Conservation (phyloP, 2,329 filamentous ascomycete species). For the Aspergillus bombycis region DNA sequence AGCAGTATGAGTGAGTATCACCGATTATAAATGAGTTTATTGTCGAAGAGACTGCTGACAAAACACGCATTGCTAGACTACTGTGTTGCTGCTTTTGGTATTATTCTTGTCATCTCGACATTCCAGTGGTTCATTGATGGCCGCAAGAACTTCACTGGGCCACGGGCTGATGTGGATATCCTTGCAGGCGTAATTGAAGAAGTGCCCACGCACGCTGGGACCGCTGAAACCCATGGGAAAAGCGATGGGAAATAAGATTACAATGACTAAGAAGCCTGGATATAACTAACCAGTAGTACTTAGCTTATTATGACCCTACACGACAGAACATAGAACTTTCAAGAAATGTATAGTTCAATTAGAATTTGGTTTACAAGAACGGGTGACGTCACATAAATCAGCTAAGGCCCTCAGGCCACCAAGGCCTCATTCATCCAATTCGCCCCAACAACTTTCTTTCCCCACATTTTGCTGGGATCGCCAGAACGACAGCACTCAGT, state of each 20-base stretch:
- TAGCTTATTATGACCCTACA: not conserved
- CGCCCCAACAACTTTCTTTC: slow-evolving; percentile 14
- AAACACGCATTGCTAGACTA: slow-evolving; percentile 34
- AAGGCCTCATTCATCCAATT: slow-evolving; percentile 3
- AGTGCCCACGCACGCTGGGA: not conserved
- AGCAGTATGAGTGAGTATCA: slow-evolving; percentile 67
- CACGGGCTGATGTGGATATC: slow-evolving; percentile 48
- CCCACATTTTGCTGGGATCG: slow-evolving; percentile 7
- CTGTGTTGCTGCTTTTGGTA: slow-evolving; percentile 58
- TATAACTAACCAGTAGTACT: not conserved
- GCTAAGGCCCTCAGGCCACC: slow-evolving; percentile 8
- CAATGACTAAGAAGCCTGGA: not conserved
- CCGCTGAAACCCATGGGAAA: slow-evolving; percentile 1
- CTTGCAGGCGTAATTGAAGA: slow-evolving; percentile 27
- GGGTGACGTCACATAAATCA: not conserved
- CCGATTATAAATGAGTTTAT: not conserved
- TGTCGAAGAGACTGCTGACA: slow-evolving; percentile 9
- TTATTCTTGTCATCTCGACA: slow-evolving; percentile 60
- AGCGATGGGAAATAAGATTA: slow-evolving; percentile 4
- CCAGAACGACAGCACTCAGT: slow-evolving; percentile 5
- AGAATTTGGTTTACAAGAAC: not conserved
- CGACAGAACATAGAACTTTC: not conserved
- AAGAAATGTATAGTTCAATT: not conserved
- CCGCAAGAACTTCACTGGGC: slow-evolving; percentile 62
- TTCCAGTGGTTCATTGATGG: slow-evolving; percentile 65